Evolutionary conservation across 1,284 basidiomycete species (phyloP).

Genomic region (Austroboletus niveus): DNA sequence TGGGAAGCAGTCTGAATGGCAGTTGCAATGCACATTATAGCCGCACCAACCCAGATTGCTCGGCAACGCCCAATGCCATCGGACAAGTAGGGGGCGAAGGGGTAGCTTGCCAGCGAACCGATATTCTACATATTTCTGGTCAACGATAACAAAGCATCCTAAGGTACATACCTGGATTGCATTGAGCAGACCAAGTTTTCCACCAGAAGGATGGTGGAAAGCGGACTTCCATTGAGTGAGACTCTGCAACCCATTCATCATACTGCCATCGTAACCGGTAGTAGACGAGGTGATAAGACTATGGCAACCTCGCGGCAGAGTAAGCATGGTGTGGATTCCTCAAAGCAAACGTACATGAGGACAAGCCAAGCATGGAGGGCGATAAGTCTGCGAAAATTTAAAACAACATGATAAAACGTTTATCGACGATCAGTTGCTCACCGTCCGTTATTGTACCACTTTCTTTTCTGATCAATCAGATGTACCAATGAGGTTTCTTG

Average conservation of each 20-base stretch:
- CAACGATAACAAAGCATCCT: background rate
- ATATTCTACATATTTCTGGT: slow-evolving; percentile 49
- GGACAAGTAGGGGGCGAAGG: slow-evolving; percentile 68
- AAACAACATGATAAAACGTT: background rate
- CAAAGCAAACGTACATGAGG: slow-evolving; percentile 48
- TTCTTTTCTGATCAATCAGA: slow-evolving; percentile 52
- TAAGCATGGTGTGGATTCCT: background rate
- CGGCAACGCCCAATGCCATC: slow-evolving; percentile 66
- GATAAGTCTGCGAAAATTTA: slow-evolving; percentile 47
- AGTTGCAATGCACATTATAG: slow-evolving; percentile 63
- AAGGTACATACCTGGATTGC: slow-evolving; percentile 59
- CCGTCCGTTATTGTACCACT: slow-evolving; percentile 13
- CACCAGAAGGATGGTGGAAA: slow-evolving; percentile 53
- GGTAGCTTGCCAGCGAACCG: slow-evolving; percentile 63
- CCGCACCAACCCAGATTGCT: slow-evolving; percentile 61
- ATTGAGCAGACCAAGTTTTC: slow-evolving; percentile 67
- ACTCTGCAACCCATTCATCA: slow-evolving; percentile 77
- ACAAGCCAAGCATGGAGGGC: slow-evolving; percentile 67
- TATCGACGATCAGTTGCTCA: background rate
- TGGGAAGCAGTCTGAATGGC: slow-evolving; percentile 70
- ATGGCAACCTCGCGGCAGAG: background rate
- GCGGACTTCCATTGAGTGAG: slow-evolving; percentile 58
- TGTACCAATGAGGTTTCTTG: slow-evolving; percentile 41
- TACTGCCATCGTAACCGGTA: slow-evolving; percentile 74
- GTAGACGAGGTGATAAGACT: slow-evolving; percentile 75